Evolutionary conservation across 306 rosid genomes (phyloP).

Genomic region (Ormosia semicastrata): DNA sequence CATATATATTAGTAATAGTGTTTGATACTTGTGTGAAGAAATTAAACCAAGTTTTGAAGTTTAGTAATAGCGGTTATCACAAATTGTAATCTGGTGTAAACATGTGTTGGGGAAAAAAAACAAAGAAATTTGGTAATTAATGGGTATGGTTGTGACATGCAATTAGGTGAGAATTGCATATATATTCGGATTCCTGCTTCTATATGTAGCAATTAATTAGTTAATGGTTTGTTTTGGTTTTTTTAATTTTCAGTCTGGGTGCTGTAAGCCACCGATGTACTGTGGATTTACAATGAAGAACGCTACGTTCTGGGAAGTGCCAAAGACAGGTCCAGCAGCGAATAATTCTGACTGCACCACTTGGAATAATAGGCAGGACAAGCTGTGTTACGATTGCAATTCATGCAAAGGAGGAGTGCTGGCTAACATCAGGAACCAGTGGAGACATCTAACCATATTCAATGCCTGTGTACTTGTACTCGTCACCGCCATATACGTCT

Average conservation of each 20-base stretch:
- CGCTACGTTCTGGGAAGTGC: conserved; percentile 64
- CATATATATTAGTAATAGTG: not conserved
- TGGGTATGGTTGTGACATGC: not conserved
- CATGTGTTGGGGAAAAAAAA: too few relatives aligned
- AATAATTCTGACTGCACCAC: conserved; percentile 53
- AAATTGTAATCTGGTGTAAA: not conserved
- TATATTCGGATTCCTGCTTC: not conserved
- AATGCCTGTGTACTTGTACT: conserved; percentile 35
- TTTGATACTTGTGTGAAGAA: not conserved
- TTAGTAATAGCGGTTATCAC: not conserved
- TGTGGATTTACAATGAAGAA: conserved; percentile 73
- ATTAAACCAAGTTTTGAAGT: not conserved
- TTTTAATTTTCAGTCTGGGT: conserved; percentile 52
- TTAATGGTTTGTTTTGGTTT: not conserved
- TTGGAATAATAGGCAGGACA: conserved; percentile 58
- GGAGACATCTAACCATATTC: conserved; percentile 58
- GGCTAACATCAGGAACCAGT: conserved; percentile 59
- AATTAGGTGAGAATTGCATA: not conserved
- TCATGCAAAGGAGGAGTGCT: conserved; percentile 85
- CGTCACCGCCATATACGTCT: conserved; percentile 50
- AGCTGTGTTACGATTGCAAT: conserved; percentile 75
- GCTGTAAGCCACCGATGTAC: conserved; percentile 80
- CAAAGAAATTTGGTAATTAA: not conserved
- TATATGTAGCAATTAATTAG: not conserved
- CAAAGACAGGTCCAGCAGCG: conserved; percentile 43